Percentiles rank a stretch among this genome's conserved stretches.
phyloP scores from a whole-genome alignment of 2,329 filamentous ascomycete species.

The Colletotrichum spinosum region DNA sequence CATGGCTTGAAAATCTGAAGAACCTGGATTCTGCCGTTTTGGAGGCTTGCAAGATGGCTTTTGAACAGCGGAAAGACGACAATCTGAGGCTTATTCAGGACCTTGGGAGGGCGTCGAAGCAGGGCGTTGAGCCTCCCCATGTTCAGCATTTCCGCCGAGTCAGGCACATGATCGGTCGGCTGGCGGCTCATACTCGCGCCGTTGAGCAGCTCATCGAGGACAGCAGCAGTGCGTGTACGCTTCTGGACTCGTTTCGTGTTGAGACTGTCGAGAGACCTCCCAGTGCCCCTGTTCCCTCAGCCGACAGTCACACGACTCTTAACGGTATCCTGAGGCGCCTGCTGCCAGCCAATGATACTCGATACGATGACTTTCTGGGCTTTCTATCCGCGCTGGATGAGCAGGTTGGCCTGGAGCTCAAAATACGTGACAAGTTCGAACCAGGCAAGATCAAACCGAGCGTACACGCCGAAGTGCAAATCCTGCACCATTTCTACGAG shows the following conservation, averaged over 20 bases:
- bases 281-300: slow-evolving; percentile 39
- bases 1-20: too few species aligned
- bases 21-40: too few species aligned
- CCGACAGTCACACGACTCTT: slow-evolving; percentile 45
- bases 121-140: neutral
- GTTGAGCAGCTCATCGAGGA: slow-evolving; percentile 51
- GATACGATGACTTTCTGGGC: slow-evolving; percentile 29
- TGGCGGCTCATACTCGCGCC: slow-evolving; percentile 56
- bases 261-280: slow-evolving; percentile 35
- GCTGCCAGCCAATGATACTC: slow-evolving; percentile 36
- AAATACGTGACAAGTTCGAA: slow-evolving; percentile 43
- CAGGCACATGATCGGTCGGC: slow-evolving; percentile 57
- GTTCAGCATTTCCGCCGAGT: slow-evolving; percentile 43
- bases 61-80: slow-evolving; percentile 11
- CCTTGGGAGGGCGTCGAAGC: neutral
- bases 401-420: slow-evolving; percentile 39
- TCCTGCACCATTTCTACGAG: slow-evolving; percentile 58
- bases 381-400: slow-evolving; percentile 44
- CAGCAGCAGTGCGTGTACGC: slow-evolving; percentile 41
- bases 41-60: too few species aligned
- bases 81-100: slow-evolving; percentile 21
- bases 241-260: slow-evolving; percentile 48
- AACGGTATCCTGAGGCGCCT: slow-evolving; percentile 48
- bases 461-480: slow-evolving; percentile 59
- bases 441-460: slow-evolving; percentile 41